Evolutionary conservation across 2,329 filamentous ascomycete genomes (phyloP).

Genomic region (Zopfia rhizophila): DNA sequence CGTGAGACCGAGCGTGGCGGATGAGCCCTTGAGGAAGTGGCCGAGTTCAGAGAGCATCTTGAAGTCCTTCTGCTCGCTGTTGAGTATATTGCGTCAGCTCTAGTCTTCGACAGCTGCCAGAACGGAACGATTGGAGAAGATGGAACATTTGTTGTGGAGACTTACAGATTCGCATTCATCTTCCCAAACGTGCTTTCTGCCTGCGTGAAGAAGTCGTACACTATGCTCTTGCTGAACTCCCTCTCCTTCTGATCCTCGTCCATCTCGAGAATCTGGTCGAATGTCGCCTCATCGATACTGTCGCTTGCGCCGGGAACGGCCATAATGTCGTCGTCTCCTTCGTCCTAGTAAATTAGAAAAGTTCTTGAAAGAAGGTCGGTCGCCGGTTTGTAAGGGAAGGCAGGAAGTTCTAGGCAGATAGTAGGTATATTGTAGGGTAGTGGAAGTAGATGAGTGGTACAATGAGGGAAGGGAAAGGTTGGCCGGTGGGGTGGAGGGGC

Average conservation of each 20-base stretch:
- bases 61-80: constrained; percentile 75
- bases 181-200: constrained; percentile 84
- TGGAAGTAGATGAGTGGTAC: background rate
- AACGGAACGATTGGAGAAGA: constrained; percentile 16
- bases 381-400: constrained; percentile 22
- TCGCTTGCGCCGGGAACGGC: constrained; percentile 73
- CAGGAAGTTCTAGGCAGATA: constrained; percentile 19
- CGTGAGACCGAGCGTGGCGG: constrained; percentile 88
- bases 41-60: constrained; percentile 82
- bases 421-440: background rate
- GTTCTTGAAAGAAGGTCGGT: constrained; percentile 3
- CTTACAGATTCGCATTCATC: constrained; percentile 88
- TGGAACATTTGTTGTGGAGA: constrained; percentile 34
- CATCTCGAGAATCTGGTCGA: constrained; percentile 98
- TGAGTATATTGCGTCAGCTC: constrained; percentile 19
- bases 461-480: background rate
- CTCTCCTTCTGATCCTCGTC: constrained; percentile 87
- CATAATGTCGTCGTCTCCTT: constrained; percentile 46
- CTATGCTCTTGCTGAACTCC: constrained; percentile 89
- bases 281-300: constrained; percentile 80
- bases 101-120: constrained; percentile 20
- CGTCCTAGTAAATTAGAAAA: constrained; percentile 31
- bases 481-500: constrained; percentile 37
- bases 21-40: constrained; percentile 97
- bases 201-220: constrained; percentile 93